Conservation (phyloP, 768 basidiomycete genomes). For the Leucocoprinus sp. region DNA sequence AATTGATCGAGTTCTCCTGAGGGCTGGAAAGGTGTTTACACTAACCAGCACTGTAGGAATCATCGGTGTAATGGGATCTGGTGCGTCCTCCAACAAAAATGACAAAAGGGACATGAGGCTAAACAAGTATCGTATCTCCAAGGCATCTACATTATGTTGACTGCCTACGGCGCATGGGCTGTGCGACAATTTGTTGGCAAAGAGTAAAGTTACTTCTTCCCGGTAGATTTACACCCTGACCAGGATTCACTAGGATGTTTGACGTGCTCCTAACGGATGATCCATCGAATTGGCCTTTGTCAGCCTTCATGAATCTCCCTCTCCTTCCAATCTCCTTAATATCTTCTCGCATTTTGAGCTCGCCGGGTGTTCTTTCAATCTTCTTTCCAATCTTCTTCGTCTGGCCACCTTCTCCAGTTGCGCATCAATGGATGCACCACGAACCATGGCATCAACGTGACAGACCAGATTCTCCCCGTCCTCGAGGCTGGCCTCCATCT, state of each 20-base stretch:
- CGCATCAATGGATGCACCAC: constrained; percentile 23
- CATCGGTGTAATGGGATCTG: constrained; percentile 49
- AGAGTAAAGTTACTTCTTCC: constrained; percentile 36
- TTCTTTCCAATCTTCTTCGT: constrained; percentile 39
- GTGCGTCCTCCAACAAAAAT: constrained; percentile 29
- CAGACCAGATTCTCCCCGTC: constrained; percentile 10
- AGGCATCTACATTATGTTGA: constrained; percentile 41
- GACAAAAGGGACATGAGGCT: neutral
- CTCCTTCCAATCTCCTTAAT: constrained; percentile 63
- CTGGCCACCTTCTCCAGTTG: constrained; percentile 35
- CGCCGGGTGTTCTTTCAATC: constrained; percentile 23
- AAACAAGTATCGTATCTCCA: neutral
- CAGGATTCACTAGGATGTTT: constrained; percentile 39
- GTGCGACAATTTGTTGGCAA: constrained; percentile 59
- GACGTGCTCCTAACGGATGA: constrained; percentile 59
- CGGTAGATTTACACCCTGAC: neutral
- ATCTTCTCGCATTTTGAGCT: constrained; percentile 44
- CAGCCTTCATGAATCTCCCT: constrained; percentile 68
- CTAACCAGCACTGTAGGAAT: constrained; percentile 41
- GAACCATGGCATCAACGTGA: constrained; percentile 26
- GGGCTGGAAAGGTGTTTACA: constrained; percentile 44
- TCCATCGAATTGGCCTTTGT: constrained; percentile 67
- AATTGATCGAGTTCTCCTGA: constrained; percentile 42
- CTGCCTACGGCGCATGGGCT: constrained; percentile 68
- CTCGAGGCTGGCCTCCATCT: constrained; percentile 46